These are phyloP conservation scores for Vigna reflexopilosa DNA, from an alignment of 306 rosid species.

Conservation along the genomic window DNA sequence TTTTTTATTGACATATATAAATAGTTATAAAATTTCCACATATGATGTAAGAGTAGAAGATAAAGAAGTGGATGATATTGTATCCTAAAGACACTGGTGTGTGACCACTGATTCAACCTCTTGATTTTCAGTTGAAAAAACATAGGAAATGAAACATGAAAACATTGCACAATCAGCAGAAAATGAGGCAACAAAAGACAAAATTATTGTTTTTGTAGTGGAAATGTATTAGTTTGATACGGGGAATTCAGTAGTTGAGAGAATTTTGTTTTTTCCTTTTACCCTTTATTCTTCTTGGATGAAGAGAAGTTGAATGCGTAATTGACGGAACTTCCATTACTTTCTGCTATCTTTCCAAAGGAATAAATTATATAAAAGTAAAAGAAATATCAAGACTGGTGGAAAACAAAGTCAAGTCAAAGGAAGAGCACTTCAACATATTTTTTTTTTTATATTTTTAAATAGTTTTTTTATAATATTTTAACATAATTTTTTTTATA, in stretches of 20 bases:
- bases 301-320: conserved; percentile 47
- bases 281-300: conserved; percentile 37
- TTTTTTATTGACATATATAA: no score
- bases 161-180: not conserved
- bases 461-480: not conserved
- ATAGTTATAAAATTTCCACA: no score
- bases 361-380: not conserved
- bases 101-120: not conserved
- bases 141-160: not conserved
- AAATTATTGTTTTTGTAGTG: not conserved
- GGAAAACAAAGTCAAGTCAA: conserved; percentile 12
- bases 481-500: no score
- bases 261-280: not conserved
- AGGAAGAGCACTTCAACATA: not conserved
- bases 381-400: not conserved
- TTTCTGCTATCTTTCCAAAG: conserved; percentile 33
- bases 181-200: not conserved
- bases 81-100: no score
- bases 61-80: no score
- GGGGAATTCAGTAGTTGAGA: not conserved
- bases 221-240: not conserved
- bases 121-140: not conserved
- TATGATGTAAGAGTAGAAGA: no score
- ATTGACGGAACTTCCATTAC: conserved; percentile 49
- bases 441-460: not conserved